Percentiles rank a stretch among this genome's conserved stretches.
phyloP scores from a whole-genome alignment of 2,329 filamentous ascomycete genomes.

The Paecilomyces niveus region DNA sequence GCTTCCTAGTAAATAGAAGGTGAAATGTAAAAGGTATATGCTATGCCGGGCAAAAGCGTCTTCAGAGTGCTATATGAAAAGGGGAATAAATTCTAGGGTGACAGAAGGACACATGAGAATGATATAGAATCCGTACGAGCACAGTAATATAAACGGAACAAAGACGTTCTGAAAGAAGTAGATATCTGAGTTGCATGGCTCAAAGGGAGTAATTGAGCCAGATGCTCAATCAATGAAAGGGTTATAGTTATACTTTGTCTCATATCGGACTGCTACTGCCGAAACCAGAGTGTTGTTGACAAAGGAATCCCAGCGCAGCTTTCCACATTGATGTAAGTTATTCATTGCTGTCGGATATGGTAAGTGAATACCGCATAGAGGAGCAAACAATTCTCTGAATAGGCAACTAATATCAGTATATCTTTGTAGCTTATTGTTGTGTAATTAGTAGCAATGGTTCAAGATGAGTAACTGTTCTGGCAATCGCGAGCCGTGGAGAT shows the following conservation, averaged over 20 bases:
- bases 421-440: neutral
- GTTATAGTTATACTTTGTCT: neutral
- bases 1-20: neutral
- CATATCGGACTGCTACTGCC: neutral
- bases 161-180: neutral
- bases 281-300: neutral
- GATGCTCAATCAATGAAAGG: neutral
- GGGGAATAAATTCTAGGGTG: neutral
- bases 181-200: neutral
- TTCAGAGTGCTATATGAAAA: neutral
- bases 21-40: neutral
- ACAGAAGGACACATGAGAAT: neutral
- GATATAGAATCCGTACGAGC: neutral
- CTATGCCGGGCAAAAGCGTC: neutral
- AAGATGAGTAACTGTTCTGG: no score
- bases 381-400: neutral
- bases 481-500: no score
- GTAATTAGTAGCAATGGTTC: no score
- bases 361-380: neutral
- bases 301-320: neutral
- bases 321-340: neutral
- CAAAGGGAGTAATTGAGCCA: neutral
- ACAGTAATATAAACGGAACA: neutral
- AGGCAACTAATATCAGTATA: neutral
- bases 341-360: neutral